Conservation (phyloP, 805 yeast species). For the Yamadazyma insecticola region DNA sequence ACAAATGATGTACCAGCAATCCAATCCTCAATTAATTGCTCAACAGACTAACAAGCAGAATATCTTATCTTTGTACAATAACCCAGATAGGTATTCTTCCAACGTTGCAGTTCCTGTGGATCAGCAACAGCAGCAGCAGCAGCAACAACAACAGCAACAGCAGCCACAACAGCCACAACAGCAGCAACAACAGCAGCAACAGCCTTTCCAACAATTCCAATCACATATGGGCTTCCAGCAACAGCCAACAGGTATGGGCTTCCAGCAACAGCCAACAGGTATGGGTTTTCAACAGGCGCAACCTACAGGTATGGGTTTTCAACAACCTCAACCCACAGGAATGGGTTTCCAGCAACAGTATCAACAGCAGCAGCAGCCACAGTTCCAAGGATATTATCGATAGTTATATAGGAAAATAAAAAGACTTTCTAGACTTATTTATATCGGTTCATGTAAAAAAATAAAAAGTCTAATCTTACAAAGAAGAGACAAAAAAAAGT, state of each 20-base stretch:
- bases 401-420: constrained; percentile 2
- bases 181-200: constrained; percentile 2
- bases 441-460: no score
- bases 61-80: constrained; percentile 39
- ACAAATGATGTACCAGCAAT: constrained; percentile 30
- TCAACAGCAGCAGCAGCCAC: constrained; percentile 7
- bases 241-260: constrained; percentile 6
- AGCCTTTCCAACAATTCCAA: constrained; percentile 11
- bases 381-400: constrained; percentile 5
- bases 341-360: constrained; percentile 6
- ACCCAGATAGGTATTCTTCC: constrained; percentile 25
- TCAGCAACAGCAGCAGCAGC: constrained; percentile 6
- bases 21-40: constrained; percentile 28
- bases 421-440: no score
- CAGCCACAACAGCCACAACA: constrained; percentile 10
- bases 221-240: constrained; percentile 6
- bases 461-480: no score
- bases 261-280: constrained; percentile 4
- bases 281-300: constrained; percentile 5
- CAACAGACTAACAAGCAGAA: constrained; percentile 36
- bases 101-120: constrained; percentile 21
- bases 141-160: constrained; percentile 9
- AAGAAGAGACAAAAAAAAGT: constrained; percentile 10
- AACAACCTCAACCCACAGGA: constrained; percentile 8
- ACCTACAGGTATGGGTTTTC: constrained; percentile 15